phyloP scores from a whole-genome alignment of 1,284 basidiomycete genomes.

The Cystodermella granulosa region DNA sequence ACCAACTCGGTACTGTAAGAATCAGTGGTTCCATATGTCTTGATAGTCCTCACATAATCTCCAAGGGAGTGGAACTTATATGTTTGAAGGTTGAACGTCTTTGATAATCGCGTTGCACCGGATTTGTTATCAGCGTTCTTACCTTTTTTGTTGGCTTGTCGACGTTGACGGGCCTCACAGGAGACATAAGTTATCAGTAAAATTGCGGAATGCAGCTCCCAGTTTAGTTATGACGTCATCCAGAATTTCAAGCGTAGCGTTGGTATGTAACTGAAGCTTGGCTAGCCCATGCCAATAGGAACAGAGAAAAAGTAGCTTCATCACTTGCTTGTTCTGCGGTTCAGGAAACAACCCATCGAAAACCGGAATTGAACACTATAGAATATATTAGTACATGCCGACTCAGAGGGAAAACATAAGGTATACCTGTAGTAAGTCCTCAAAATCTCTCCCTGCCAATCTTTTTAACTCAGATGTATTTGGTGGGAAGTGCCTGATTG shows the following conservation, averaged over 20 bases:
- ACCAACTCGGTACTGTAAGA: constrained; percentile 28
- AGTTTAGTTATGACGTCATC: constrained; percentile 18
- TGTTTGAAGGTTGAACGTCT: constrained; percentile 15
- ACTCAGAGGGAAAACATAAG: not conserved
- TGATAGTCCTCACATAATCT: constrained; percentile 16
- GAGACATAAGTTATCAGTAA: constrained; percentile 18
- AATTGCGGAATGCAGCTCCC: constrained; percentile 23
- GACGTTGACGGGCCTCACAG: not conserved
- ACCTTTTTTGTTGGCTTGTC: not conserved
- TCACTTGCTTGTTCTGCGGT: constrained; percentile 24
- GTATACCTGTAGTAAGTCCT: constrained; percentile 37
- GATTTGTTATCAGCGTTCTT: too few species aligned
- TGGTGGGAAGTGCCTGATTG: constrained; percentile 29
- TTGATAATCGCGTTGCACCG: too few species aligned
- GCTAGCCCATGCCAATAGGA: constrained; percentile 37
- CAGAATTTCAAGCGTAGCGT: constrained; percentile 22
- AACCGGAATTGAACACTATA: constrained; percentile 37
- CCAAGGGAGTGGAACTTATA: constrained; percentile 17
- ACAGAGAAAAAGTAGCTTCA: constrained; percentile 24
- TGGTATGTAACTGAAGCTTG: constrained; percentile 37
- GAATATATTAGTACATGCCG: too few species aligned
- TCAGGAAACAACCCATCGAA: constrained; percentile 35
- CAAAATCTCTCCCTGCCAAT: constrained; percentile 34
- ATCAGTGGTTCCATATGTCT: constrained; percentile 17
- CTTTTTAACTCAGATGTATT: constrained; percentile 37